Evolutionary conservation across 2,329 filamentous ascomycete genomes (phyloP), one percentile per base, ranked within the genome.

Genomic region (Tolypocladium inflatum): DNA sequence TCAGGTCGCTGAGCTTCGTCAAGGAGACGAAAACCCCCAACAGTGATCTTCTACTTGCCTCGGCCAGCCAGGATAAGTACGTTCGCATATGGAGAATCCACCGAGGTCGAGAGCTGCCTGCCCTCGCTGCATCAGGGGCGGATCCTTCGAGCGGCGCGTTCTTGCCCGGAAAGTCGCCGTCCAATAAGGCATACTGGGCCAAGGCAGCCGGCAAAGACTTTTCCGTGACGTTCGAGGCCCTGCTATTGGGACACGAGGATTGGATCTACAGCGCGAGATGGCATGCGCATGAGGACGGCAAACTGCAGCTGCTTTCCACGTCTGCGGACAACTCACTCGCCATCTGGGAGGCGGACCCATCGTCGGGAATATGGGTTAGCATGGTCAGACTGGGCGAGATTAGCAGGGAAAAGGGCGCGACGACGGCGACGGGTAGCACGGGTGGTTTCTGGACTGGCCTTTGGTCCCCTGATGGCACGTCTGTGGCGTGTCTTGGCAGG

Each of bases 51-150:
- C 74, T 97, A 26, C 80, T 99, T 23, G 91, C 93, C 0, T 97
- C 93, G 13, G 92, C 92, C 26, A 97, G 93, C 69, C 94, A 99
- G 71, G 94, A 99, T 73, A 97, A 96, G 74, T 99, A 97, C 67
- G 87, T 97, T 59, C 88, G 94, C 45, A 81, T 99, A 41, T 99
- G 94, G 94, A 85, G 92, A 59, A 76, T 99, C 41, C 89, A 89
- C 62, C 78, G 82, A 61, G 90, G 90, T 39, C 81, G 81, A 59
- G 83, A 86, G 39, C 74, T 89, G 2, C 85, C 86, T 1, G 74
- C 79, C 0, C 76, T 80, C 55, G 81, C 80, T 43, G 76, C 74
- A 8, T 77, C 80, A 1, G 74, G 73, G 30, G 78, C 82, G 6
- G 84, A 88, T 60, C 80, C 83, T 54, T 74, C 76, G 3, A 74